phyloP scores from a whole-genome alignment of 2,329 filamentous ascomycete genomes.

The Drechslerella stenobrocha region DNA sequence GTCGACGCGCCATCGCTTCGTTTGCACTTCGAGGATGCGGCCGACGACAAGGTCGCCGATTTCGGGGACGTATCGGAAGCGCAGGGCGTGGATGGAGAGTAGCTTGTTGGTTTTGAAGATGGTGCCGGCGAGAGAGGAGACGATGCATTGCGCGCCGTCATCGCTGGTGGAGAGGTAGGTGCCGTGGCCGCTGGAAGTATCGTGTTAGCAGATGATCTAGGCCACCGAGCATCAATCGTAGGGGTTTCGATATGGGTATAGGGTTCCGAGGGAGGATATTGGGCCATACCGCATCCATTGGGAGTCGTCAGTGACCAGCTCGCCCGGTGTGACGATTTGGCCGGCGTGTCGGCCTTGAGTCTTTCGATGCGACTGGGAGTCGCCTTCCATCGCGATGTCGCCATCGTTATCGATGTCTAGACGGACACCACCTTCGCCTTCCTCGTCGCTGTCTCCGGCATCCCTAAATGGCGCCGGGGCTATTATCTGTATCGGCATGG shows the following conservation, averaged over 20 bases:
- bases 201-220: too few relatives aligned
- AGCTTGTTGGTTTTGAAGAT: slow-evolving; percentile 95
- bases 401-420: slow-evolving; percentile 53
- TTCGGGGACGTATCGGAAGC: slow-evolving; percentile 90
- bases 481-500: slow-evolving; percentile 48
- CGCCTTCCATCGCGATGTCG: slow-evolving; percentile 33
- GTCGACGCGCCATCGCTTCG: slow-evolving; percentile 90
- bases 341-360: slow-evolving; percentile 12
- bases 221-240: slow-evolving; percentile 10
- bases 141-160: slow-evolving; percentile 66
- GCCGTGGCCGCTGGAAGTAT: slow-evolving; percentile 73
- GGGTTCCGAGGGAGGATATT: slow-evolving; percentile 3
- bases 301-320: slow-evolving; percentile 83
- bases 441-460: slow-evolving; percentile 70
- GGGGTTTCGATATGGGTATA: slow-evolving; percentile 15
- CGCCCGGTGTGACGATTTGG: slow-evolving; percentile 79
- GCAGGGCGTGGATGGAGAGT: slow-evolving; percentile 83
- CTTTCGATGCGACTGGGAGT: slow-evolving; percentile 15
- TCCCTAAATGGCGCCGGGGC: slow-evolving; percentile 53
- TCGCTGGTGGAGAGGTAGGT: slow-evolving; percentile 72
- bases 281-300: slow-evolving; percentile 81
- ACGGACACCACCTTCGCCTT: slow-evolving; percentile 66
- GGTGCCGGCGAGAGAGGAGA: slow-evolving; percentile 86
- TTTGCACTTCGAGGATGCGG: slow-evolving; percentile 91
- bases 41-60: slow-evolving; percentile 95